Evolutionary conservation across 2,329 filamentous ascomycete genomes (phyloP), one percentile per base, ranked within the genome.

Genomic region (Orbilia blumenaviensis): DNA sequence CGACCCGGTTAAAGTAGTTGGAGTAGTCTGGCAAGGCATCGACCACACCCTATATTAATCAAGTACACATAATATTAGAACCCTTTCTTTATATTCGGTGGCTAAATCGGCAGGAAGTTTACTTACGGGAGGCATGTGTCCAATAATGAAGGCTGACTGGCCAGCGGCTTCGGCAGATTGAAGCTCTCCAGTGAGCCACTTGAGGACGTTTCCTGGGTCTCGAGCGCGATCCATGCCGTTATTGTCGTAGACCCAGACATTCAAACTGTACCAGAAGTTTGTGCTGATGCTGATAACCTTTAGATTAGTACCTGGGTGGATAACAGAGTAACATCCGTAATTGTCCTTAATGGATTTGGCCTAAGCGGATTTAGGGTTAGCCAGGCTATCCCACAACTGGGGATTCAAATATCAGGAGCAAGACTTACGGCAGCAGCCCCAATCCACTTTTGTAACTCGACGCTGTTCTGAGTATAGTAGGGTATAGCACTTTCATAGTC

Each of bases 241-340:
- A 50, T 85, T 83, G 76, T 85, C 83, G 78, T 87, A 89, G 36
- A 87, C 80, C 82, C 85, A 87, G 80, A 86, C 87, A 82, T 89
- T 89, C 75, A 85, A 82, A n/a, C 84, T 84, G 80, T 89, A 89
- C 81, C 86, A 88, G 75, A 88, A 81, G 80, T 89, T 88, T 16
- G 86, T 88, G 82, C 87, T 89, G 78, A 89, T 82, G 2, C 87
- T 88, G 79, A 89, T 88, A 78, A 89, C 82, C 23, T 86, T 84
- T 25, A 89, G 82, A 74, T 87, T 86, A 16, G 83, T 84, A 27
- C 81, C 79, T 3, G 84, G 82, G 50, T 85, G 83, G 56, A 83
- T 82, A 7, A 83, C 83, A 2, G 87, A 86, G 80, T 69, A 69
- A 29, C 88, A 89, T 18, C 82, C 81, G 34, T 48, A 68, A 64